Base-by-base conservation (phyloP, 2,329 filamentous ascomycete genomes). In the Septoria linicola region DNA sequence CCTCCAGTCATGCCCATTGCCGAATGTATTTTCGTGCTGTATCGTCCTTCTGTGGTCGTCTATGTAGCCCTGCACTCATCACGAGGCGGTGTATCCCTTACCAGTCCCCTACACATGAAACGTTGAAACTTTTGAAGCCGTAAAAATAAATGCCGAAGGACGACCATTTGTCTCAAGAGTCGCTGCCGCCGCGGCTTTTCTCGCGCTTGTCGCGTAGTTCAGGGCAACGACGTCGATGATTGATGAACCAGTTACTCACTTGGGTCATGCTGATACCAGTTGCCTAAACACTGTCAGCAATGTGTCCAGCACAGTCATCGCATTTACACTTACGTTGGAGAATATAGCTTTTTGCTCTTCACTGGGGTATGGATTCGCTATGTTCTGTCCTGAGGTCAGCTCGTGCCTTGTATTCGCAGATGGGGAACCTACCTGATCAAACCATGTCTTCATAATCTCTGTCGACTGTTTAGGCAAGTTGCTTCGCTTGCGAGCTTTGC, bases 171-270 rank as follows among this genome's bases (percentile, higher is more conserved):
- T 2, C 20, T 53, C 51, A 53, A 19, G 34, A 41, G 30, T 53
- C 51, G 51, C 51, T 44, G 41, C 57, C 54, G 23, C 58, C 51
- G 34, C 60, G 59, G 42, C 56, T 58, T 49, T 60, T 64, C 39
- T 69, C 66, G 13, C 67, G 67, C 55, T 66, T 64, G 51, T 70
- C 68, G 19, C 67, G 63, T 6, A 70, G 56, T 53, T 70, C 67
- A 11, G 68, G 68, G 51, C 67, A 70, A 20, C 68, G 60, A 40
- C 68, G 58, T 30, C 68, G 60, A 51, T 70, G 68, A 48, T 70
- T 70, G 54, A 70, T 70, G 55, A 70, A 70, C 67, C 68, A 70
- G 52, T 70, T 70, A 64, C 68, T 70, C 54, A 70, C 68, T 57
- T 70, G 68, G 32, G 67, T 70, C 65, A 70, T 64, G 53, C 67